phyloP scores from a whole-genome alignment of 352 stramenopile genomes.

The Detonula confervacea region DNA sequence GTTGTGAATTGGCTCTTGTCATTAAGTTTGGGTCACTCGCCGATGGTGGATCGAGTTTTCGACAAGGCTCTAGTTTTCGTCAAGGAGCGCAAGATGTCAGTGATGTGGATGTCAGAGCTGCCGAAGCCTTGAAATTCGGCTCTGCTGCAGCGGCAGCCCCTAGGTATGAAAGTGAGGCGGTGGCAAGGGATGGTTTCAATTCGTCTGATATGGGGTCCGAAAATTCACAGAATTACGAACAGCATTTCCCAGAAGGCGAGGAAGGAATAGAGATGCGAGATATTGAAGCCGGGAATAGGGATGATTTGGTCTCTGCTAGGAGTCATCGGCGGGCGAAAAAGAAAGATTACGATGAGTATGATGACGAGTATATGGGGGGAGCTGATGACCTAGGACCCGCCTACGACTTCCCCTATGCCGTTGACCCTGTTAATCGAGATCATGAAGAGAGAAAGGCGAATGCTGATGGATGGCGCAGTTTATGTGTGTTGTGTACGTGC shows the following conservation, averaged over 20 bases:
- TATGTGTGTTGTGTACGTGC: constrained; percentile 31
- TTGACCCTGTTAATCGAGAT: neutral
- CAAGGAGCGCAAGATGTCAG: neutral
- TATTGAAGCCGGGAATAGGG: neutral
- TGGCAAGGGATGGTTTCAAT: neutral
- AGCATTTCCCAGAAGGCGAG: constrained; percentile 2
- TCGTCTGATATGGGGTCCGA: neutral
- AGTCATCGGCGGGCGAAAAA: neutral
- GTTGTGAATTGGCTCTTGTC: too few relatives aligned
- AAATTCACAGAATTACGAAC: too few relatives aligned
- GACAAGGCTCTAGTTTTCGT: neutral
- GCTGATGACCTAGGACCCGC: neutral
- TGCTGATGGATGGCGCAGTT: constrained; percentile 19
- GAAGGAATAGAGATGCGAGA: constrained; percentile 11
- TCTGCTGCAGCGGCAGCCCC: neutral
- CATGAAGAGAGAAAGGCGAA: constrained; percentile 3
- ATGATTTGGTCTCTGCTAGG: neutral
- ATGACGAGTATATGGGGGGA: neutral
- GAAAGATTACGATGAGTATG: neutral
- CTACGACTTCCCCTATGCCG: too few relatives aligned
- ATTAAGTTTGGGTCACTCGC: too few relatives aligned
- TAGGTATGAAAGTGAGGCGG: neutral
- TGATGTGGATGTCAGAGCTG: constrained; percentile 4
- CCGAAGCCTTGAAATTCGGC: constrained; percentile 22
- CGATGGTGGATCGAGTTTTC: too few relatives aligned